Evolutionary conservation across 148 eudicot genomes (phyloP).

Genomic region (Dianthus caryophyllus): DNA sequence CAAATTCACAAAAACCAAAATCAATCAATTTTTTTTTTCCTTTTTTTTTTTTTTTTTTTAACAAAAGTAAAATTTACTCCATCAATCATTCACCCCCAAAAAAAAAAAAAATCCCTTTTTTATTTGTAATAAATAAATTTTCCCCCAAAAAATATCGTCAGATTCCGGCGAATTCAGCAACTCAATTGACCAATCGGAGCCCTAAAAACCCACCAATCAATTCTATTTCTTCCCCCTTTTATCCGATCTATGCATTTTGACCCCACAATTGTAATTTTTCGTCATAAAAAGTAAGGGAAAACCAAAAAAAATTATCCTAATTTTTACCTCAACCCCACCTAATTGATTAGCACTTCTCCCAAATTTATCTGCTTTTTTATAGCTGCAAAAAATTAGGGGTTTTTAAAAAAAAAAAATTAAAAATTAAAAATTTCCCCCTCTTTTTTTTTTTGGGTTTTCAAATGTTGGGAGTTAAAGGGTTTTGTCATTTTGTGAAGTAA

Average conservation of each 20-base stretch:
- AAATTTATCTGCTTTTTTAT: constrained; percentile 2
- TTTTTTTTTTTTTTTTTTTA: no score
- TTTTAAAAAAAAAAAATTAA: constrained; percentile 17
- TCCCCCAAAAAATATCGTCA: constrained; percentile 10
- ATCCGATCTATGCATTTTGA: constrained; percentile 31
- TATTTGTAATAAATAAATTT: not conserved
- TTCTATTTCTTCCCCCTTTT: constrained; percentile 13
- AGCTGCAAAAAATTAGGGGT: constrained; percentile 1
- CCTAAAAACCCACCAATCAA: constrained; percentile 21
- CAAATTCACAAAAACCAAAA: not conserved
- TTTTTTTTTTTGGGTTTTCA: not conserved
- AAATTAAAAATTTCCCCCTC: not conserved
- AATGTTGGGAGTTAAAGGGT: constrained; percentile 18
- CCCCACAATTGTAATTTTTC: constrained; percentile 25
- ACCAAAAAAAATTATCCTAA: not conserved
- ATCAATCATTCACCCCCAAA: not conserved
- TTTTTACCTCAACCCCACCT: constrained; percentile 3
- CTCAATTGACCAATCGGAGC: not conserved
- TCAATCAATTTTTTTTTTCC: no score
- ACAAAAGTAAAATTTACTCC: not conserved
- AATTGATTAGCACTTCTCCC: constrained; percentile 15
- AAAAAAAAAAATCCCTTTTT: not conserved
- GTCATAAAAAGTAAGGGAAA: constrained; percentile 11
- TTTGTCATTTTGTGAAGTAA: constrained; percentile 20
- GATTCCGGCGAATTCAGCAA: constrained; percentile 39